Evolutionary conservation across 345 rosid species (phyloP).

Genomic region (Dimocarpus longan): DNA sequence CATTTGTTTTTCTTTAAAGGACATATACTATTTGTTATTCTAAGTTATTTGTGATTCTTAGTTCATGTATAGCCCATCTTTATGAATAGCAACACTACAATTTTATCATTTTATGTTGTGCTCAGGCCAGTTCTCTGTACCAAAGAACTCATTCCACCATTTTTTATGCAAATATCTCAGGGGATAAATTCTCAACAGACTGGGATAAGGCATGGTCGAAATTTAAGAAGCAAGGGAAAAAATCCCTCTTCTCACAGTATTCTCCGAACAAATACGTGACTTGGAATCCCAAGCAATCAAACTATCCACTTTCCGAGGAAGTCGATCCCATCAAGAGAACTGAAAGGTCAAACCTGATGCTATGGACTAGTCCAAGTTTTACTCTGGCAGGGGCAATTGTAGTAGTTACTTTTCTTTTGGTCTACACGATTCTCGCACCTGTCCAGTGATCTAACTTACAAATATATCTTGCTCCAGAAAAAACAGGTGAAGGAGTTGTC

Average conservation of each 20-base stretch:
- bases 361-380: constrained; percentile 86
- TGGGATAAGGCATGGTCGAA: constrained; percentile 96
- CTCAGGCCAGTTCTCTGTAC: neutral
- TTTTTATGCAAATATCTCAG: constrained; percentile 37
- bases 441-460: constrained; percentile 46
- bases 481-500: neutral
- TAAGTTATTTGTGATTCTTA: neutral
- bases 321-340: constrained; percentile 91
- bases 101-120: constrained; percentile 5
- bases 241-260: constrained; percentile 60
- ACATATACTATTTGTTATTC: neutral
- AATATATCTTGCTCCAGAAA: neutral
- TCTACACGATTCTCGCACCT: constrained; percentile 84
- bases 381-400: constrained; percentile 71
- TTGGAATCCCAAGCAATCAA: constrained; percentile 82
- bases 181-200: constrained; percentile 70
- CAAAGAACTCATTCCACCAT: neutral
- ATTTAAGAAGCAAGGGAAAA: constrained; percentile 84
- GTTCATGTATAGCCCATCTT: neutral
- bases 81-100: neutral
- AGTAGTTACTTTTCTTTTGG: constrained; percentile 66
- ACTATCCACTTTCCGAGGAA: constrained; percentile 85
- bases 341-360: constrained; percentile 78
- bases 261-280: constrained; percentile 79
- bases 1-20: neutral